phyloP scores from a whole-genome alignment of 164 flowering plant genomes.

The Stephania japonica region DNA sequence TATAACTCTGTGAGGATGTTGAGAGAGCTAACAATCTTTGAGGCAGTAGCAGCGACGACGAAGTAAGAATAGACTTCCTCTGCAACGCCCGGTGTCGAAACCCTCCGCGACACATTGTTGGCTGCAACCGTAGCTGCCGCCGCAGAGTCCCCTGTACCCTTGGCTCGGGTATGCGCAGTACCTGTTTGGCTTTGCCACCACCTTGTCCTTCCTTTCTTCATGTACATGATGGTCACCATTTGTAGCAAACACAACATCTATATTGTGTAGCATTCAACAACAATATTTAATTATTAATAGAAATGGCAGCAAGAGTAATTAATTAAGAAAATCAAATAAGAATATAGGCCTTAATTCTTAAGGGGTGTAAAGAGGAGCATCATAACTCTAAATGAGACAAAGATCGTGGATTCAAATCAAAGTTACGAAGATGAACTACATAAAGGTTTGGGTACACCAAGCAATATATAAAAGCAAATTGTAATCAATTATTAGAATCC shows the following conservation, averaged over 20 bases:
- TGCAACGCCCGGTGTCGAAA: neutral
- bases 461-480: no score
- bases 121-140: neutral
- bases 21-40: neutral
- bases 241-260: neutral
- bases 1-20: neutral
- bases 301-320: no score
- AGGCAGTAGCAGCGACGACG: constrained; percentile 4
- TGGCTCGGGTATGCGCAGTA: constrained; percentile 7
- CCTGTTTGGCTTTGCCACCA: neutral
- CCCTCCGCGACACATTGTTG: neutral
- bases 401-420: no score
- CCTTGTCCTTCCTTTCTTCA: neutral
- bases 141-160: neutral
- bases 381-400: no score
- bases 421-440: no score
- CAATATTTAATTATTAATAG: no score
- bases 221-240: neutral
- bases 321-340: no score
- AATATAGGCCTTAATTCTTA: no score
- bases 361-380: no score
- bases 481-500: no score
- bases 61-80: neutral
- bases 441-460: no score
- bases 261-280: no score